Conservation (phyloP, 192 early-diverging fungal genomes). For the Pilobolus umbonatus region DNA sequence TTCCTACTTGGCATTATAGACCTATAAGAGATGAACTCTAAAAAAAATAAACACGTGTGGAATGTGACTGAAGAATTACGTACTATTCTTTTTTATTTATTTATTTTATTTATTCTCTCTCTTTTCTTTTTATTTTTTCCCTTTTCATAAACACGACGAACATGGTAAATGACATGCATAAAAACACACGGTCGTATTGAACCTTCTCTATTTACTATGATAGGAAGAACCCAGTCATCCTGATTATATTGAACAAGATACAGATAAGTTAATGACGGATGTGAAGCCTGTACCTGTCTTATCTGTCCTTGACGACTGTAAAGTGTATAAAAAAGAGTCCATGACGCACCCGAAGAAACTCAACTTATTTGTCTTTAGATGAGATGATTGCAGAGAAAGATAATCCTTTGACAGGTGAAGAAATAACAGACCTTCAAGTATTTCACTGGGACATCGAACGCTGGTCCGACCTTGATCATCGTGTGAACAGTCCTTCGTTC, state of each 20-base stretch:
- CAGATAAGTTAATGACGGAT: slow-evolving; percentile 14
- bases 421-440: slow-evolving; percentile 5
- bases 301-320: slow-evolving; percentile 20
- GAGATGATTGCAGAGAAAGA: slow-evolving; percentile 5
- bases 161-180: too few species aligned
- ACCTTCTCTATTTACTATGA: too few species aligned
- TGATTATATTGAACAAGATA: too few species aligned
- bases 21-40: slow-evolving; percentile 16
- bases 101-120: not conserved
- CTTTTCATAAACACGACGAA: too few species aligned
- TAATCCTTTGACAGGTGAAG: not conserved
- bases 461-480: slow-evolving; percentile 2
- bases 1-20: slow-evolving; percentile 41
- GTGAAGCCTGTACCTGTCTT: not conserved
- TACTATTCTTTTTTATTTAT: not conserved
- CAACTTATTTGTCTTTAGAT: not conserved
- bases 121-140: not conserved
- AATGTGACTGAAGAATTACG: too few species aligned
- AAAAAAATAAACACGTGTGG: not conserved
- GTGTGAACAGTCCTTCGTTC: slow-evolving; percentile 2
- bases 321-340: not conserved
- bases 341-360: not conserved
- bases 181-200: too few species aligned
- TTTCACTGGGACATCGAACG: slow-evolving; percentile 4
- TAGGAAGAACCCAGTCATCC: too few species aligned